These are phyloP conservation scores for Astragalus glycyphyllos DNA, from an alignment of 306 rosid species.

Conservation along the genomic window DNA sequence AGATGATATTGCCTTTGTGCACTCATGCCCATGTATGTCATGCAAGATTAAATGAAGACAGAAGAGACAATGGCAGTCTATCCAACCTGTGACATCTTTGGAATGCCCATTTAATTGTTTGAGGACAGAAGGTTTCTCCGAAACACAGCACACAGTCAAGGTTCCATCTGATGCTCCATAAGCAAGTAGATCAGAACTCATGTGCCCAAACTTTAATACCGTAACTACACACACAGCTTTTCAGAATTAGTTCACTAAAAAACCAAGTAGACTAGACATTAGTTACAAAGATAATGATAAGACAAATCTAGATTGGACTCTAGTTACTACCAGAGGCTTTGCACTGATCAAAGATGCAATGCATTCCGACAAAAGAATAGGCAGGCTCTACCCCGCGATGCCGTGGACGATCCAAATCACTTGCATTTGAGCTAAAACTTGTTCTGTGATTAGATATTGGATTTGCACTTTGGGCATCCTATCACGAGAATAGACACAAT, in stretches of 20 bases:
- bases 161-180: slow-evolving; percentile 97
- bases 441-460: slow-evolving; percentile 67
- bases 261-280: slow-evolving; percentile 26
- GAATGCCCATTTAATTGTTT: slow-evolving; percentile 84
- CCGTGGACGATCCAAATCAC: slow-evolving; percentile 71
- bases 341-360: slow-evolving; percentile 95
- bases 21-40: slow-evolving; percentile 24
- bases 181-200: slow-evolving; percentile 97
- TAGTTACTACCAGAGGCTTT: slow-evolving; percentile 75
- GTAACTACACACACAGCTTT: slow-evolving; percentile 67
- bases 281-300: slow-evolving; percentile 22
- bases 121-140: slow-evolving; percentile 77
- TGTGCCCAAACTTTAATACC: slow-evolving; percentile 95
- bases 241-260: slow-evolving; percentile 46
- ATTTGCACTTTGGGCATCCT: slow-evolving; percentile 74
- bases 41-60: slow-evolving; percentile 46
- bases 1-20: slow-evolving; percentile 19
- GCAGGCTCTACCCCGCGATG: slow-evolving; percentile 69
- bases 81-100: slow-evolving; percentile 98
- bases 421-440: slow-evolving; percentile 78
- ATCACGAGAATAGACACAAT: slow-evolving; percentile 28
- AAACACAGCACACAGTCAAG: slow-evolving; percentile 88
- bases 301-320: slow-evolving; percentile 27
- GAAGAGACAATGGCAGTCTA: slow-evolving; percentile 46
- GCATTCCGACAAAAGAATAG: slow-evolving; percentile 97